Evolutionary conservation across 768 basidiomycete species (phyloP), one percentile per base, ranked within the genome.

Genomic region (Tricholoma sp.): DNA sequence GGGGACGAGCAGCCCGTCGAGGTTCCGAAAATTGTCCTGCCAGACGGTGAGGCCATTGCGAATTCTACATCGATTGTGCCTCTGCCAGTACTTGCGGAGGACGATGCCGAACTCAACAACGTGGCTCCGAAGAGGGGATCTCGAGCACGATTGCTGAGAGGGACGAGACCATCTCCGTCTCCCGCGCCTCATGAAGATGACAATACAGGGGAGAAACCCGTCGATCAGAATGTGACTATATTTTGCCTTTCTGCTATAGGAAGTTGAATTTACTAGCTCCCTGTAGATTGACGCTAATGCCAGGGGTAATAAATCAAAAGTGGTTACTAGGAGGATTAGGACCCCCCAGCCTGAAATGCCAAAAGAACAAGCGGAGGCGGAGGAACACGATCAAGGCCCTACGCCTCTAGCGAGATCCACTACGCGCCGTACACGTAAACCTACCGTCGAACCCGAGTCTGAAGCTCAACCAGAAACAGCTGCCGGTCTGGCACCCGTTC

Each of bases 381-480:
- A 29, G 18, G 47, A 29, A 31, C 7, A 31, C 2, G 29, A 50
- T n/a, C 16, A 8, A 18, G 47, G 18, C 4, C 47, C 47, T 31
- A 3, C n/a, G 12, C 27, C 27, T n/a, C 10, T 29, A 16, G 18
- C 59, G 14, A 63, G 59, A 18, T 54, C 64, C 8, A 57, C 63
- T 5, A 55, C 63, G 2, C 67, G 70, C 22, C 63, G 68, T 18
- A 63, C 60, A 4, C 69, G 68, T 8, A 69, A 70, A 54, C 57
- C 59, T 43, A 43, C 63, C 12, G 62, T 52, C 3, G 66, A 68
- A 46, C 32, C 56, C 29, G 57, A 54, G 43, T 39, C 16, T 22
- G 56, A 57, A 45, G 59, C n/a, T 39, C 50, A 53, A 41, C 45
- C 35, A 6, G 39, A 46, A 43, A 32, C 52, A 8, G 6, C 52